Evolutionary conservation across 1,284 basidiomycete species (phyloP).

Genomic region (Ganoderma lingzhi): DNA sequence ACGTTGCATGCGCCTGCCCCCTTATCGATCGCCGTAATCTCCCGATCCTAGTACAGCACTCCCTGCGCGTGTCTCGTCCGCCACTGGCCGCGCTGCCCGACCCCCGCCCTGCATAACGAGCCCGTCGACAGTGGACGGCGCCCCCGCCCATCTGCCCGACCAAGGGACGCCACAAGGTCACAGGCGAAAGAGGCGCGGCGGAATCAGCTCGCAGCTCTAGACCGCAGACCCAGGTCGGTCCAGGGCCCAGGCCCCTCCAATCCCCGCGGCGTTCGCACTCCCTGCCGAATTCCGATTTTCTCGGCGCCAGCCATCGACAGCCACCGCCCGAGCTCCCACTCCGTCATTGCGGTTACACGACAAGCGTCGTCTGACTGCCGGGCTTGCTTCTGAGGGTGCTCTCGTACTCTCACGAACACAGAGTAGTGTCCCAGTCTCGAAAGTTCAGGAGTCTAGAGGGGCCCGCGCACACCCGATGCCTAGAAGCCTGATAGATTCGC

Average conservation of each 20-base stretch:
- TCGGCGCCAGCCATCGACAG: background rate
- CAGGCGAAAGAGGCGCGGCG: background rate
- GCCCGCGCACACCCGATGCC: background rate
- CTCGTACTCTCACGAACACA: background rate
- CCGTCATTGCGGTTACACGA: background rate
- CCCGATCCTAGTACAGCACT: conserved; percentile 9
- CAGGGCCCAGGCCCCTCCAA: background rate
- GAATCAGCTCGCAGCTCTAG: background rate
- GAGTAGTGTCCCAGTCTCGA: background rate
- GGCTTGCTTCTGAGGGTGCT: background rate
- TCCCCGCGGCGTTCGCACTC: background rate
- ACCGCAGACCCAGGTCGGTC: conserved; percentile 2
- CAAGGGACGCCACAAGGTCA: background rate
- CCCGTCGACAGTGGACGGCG: background rate
- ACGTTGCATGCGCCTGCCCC: conserved; percentile 26
- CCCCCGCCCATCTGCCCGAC: background rate
- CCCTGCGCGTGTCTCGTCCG: background rate
- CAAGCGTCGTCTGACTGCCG: background rate
- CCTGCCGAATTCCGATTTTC: conserved; percentile 8
- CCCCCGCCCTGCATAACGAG: conserved; percentile 9
- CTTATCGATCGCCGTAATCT: conserved; percentile 31
- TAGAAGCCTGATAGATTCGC: conserved; percentile 5
- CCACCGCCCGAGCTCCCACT: background rate
- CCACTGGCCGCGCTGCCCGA: background rate
- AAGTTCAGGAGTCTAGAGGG: background rate